Base-by-base conservation (phyloP, 106 monocot species). In the Acorus calamus region DNA sequence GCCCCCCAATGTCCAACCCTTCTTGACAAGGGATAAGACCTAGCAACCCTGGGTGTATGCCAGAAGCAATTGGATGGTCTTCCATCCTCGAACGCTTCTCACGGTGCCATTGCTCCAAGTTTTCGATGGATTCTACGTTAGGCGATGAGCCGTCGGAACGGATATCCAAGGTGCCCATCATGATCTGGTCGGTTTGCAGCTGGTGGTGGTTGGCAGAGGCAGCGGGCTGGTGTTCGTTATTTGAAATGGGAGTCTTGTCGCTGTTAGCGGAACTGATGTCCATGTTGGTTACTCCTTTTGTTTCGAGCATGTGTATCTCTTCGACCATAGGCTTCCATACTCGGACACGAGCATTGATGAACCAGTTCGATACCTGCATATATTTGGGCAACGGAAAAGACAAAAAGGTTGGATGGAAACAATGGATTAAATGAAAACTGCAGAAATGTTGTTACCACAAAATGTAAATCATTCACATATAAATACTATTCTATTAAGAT, bases 271-370 rank as follows among this genome's bases (percentile, higher is more conserved):
- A 61, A 53, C 75, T 76, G 7, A 83, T 75, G 68, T 76, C 75
- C 78, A 76, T 66, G 53, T 58, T 69, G 0, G 45, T 59, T 6
- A 69, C 43, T 2, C 79, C 78, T 60, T 72, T 78, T 12, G 78
- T 69, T 67, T 83, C 83, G 2, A 83, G 78, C 71, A 68, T 83
- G 74, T 83, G 83, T 52, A 83, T 78, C 74, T 83, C 83, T 53
- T 83, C 83, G 1, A 82, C 74, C 83, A 83, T 83, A 3, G 83
- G 83, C 47, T 83, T 83, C 83, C 83, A 83, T 8, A 83, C 48
- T 14, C 83, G 60, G 41, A 83, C 83, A 46, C 83, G 56, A 4
- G 78, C 83, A 69, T 83, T 83, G 71, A 78, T 83, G 75, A 83
- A 83, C 83, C 83, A 83, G 66, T 78, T 83, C n/a, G 83, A 83